These are phyloP conservation scores for Trichoderma sp. DNA, from an alignment of 2,329 filamentous ascomycete species.

Conservation along the genomic window DNA sequence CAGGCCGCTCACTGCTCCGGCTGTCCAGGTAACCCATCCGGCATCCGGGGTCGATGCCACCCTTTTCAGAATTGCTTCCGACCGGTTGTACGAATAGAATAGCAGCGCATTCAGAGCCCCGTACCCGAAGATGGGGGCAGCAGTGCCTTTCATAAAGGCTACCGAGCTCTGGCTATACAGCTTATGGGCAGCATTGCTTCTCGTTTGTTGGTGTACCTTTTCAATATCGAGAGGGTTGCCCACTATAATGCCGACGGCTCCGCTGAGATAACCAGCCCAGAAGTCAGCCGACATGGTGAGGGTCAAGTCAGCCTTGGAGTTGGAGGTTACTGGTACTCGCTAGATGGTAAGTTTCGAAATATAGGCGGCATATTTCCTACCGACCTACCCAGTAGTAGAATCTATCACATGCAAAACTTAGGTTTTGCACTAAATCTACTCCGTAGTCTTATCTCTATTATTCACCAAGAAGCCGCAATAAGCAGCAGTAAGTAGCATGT, in stretches of 20 bases:
- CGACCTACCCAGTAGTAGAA: neutral
- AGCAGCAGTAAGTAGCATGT: neutral
- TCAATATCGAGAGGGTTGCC: conserved; percentile 78
- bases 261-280: conserved; percentile 88
- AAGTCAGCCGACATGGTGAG: conserved; percentile 79
- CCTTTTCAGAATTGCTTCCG: conserved; percentile 59
- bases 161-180: conserved; percentile 32
- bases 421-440: neutral
- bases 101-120: conserved; percentile 87
- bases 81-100: conserved; percentile 86
- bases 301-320: neutral
- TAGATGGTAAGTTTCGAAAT: neutral
- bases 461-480: neutral
- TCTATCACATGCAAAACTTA: conserved; percentile 6
- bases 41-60: conserved; percentile 39
- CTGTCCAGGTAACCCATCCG: conserved; percentile 69
- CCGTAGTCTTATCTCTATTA: neutral
- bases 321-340: neutral
- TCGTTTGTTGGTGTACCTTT: conserved; percentile 66
- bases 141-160: conserved; percentile 60
- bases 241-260: conserved; percentile 79
- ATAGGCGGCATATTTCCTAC: neutral
- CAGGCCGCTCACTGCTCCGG: conserved; percentile 77
- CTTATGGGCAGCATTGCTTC: conserved; percentile 19
- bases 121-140: conserved; percentile 84